Base-by-base conservation (phyloP, 2,329 filamentous ascomycete genomes). In the Achaetomium macrosporum region DNA sequence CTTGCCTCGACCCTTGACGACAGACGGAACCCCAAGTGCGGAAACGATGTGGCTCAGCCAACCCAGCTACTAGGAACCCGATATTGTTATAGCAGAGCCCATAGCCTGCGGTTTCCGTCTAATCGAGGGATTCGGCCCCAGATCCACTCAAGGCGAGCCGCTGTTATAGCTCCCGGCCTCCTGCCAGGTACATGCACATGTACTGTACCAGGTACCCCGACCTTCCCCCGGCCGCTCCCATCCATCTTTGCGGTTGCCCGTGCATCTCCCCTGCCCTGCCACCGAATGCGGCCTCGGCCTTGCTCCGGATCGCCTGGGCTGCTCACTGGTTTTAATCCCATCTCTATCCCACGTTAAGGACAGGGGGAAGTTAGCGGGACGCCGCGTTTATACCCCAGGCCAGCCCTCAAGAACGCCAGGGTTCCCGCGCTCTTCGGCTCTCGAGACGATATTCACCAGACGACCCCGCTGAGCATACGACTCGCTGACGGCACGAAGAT, bases 311-410 rank as follows among this genome's bases (percentile, higher is more conserved):
- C 65, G 66, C 66, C 65, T 67, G 64, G 65, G 63, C 66, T 71
- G 70, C 68, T 65, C 65, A 66, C 68, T 68, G 71, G 70, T 73
- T 73, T 72, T 73, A 69, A 73, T 71, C 69, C 71, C 69, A 72
- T 69, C 68, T 75, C 69, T 72, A 67, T 71, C 70, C 67, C 69
- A 70, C 67, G 65, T 50, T 65, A 66, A 65, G 65, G 65, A 58
- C 68, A 73, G 70, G 71, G 68, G 63, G 4, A 25, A 65, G 63
- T 66, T 66, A 64, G 65, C 10, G 64, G 51, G 40, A 60, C 64
- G 62, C 35, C 12, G 61, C 65, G 67, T 71, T 67, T 65, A 68
- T 72, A 65, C 66, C 65, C 59, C 66, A 69, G 64, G 65, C 62
- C 68, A 69, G 63, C 67, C 66, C 65, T 65, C 65, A 50, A 54